A percentile compares a stretch with the other conserved stretches of the same genome.
Evolutionary conservation across 2,329 filamentous ascomycete genomes (phyloP).

Genomic region (Phialophora macrospora): DNA sequence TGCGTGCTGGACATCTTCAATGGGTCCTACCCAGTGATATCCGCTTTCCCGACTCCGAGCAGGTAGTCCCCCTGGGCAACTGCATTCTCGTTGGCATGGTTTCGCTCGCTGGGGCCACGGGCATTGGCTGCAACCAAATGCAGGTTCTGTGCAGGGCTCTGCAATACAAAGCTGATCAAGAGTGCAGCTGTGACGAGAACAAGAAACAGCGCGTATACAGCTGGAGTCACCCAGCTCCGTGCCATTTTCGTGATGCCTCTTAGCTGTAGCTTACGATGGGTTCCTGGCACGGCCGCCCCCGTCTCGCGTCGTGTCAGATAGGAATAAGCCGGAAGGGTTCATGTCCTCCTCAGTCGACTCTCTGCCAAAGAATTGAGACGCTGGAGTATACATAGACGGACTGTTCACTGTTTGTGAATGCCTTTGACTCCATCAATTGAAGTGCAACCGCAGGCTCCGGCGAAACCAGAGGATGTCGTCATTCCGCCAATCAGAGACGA

Average conservation of each 20-base stretch:
- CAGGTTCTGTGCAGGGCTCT: constrained; percentile 10
- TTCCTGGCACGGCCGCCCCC: neutral
- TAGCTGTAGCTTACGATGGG: constrained; percentile 12
- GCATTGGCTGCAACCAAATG: constrained; percentile 15
- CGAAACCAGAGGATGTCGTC: constrained; percentile 10
- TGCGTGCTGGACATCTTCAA: neutral
- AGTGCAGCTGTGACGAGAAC: constrained; percentile 16
- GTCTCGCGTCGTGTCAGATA: constrained; percentile 10
- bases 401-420: constrained; percentile 1
- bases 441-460: constrained; percentile 5
- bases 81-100: constrained; percentile 5
- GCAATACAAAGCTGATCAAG: constrained; percentile 18
- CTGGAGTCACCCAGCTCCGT: constrained; percentile 15
- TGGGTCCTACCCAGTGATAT: constrained; percentile 67
- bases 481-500: constrained; percentile 11
- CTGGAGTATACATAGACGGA: neutral
- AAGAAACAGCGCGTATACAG: constrained; percentile 17
- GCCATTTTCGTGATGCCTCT: constrained; percentile 26
- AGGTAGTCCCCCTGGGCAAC: constrained; percentile 56
- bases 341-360: neutral
- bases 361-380: neutral
- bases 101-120: constrained; percentile 1
- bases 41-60: constrained; percentile 71
- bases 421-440: neutral
- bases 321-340: constrained; percentile 12